phyloP scores from a whole-genome alignment of 345 rosid genomes.

The Hevea brasiliensis region DNA sequence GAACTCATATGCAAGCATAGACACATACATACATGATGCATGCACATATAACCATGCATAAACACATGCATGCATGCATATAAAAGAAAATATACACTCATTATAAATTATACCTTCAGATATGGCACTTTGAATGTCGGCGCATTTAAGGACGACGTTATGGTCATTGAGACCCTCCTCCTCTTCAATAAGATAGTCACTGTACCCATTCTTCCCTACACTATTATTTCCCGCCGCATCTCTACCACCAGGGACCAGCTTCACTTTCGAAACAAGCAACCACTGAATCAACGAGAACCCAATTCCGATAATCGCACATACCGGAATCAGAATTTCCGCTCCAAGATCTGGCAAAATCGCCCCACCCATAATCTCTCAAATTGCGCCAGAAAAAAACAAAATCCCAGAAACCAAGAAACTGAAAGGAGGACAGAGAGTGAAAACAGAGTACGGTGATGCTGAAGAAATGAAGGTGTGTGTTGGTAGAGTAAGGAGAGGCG shows the following conservation, averaged over 20 bases:
- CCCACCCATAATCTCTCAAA: constrained; percentile 30
- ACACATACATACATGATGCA: not conserved
- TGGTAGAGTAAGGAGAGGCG: not conserved
- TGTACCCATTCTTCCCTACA: constrained; percentile 41
- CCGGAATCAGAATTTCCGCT: constrained; percentile 77
- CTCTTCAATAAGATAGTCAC: constrained; percentile 80
- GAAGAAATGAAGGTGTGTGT: not conserved
- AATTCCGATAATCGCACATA: constrained; percentile 77
- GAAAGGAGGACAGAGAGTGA: no score
- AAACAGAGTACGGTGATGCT: no score
- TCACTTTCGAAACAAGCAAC: constrained; percentile 68
- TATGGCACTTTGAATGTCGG: constrained; percentile 90
- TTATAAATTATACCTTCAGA: constrained; percentile 50
- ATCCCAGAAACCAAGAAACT: not conserved
- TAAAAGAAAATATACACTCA: not conserved
- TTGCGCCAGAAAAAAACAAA: not conserved
- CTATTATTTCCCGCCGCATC: constrained; percentile 15
- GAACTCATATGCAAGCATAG: no score
- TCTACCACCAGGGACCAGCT: constrained; percentile 41
- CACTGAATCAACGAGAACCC: constrained; percentile 72
- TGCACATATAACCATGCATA: not conserved
- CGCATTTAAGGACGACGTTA: constrained; percentile 71
- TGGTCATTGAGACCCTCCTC: constrained; percentile 90
- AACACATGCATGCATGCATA: not conserved
- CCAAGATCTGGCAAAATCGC: constrained; percentile 69